A percentile compares a stretch with the other conserved stretches of the same genome.
Evolutionary conservation across 2,329 filamentous ascomycete genomes (phyloP).

Genomic region (Exophiala viscosa): DNA sequence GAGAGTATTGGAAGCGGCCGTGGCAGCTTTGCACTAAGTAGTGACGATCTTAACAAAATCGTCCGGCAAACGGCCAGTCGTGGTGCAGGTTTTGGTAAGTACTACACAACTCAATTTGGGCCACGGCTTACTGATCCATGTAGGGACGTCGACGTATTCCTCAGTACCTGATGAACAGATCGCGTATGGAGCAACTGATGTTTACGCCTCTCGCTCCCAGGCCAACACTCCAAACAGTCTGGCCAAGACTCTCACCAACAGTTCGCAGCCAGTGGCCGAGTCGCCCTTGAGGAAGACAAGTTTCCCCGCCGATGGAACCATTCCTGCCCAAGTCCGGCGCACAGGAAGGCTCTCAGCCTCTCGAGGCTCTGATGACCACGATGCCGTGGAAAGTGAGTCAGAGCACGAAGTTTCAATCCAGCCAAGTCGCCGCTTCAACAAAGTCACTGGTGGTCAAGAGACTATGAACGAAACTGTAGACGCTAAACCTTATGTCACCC

Average conservation of each 20-base stretch:
- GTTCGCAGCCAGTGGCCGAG: constrained; percentile 46
- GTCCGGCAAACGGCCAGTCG: constrained; percentile 64
- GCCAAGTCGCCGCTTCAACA: constrained; percentile 40
- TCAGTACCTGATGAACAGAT: constrained; percentile 86
- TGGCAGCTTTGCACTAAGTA: constrained; percentile 79
- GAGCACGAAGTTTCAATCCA: constrained; percentile 74
- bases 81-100: constrained; percentile 52
- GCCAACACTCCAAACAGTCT: constrained; percentile 58
- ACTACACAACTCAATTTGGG: constrained; percentile 8
- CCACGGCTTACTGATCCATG: constrained; percentile 26
- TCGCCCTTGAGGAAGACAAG: constrained; percentile 52
- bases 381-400: constrained; percentile 44
- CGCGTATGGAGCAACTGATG: constrained; percentile 80
- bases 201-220: constrained; percentile 72
- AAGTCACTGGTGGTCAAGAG: constrained; percentile 42
- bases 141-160: constrained; percentile 62
- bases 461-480: constrained; percentile 45
- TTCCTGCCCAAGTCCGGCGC: constrained; percentile 26
- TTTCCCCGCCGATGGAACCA: constrained; percentile 40
- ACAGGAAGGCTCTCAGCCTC: constrained; percentile 23
- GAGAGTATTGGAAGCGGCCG: constrained; percentile 57
- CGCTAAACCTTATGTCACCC: constrained; percentile 44
- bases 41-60: constrained; percentile 84
- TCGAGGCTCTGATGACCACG: constrained; percentile 21
- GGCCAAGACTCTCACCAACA: constrained; percentile 40